Evolutionary conservation across 2,329 filamentous ascomycete species (phyloP).

Genomic region (Paraphaeosphaeria minitans): DNA sequence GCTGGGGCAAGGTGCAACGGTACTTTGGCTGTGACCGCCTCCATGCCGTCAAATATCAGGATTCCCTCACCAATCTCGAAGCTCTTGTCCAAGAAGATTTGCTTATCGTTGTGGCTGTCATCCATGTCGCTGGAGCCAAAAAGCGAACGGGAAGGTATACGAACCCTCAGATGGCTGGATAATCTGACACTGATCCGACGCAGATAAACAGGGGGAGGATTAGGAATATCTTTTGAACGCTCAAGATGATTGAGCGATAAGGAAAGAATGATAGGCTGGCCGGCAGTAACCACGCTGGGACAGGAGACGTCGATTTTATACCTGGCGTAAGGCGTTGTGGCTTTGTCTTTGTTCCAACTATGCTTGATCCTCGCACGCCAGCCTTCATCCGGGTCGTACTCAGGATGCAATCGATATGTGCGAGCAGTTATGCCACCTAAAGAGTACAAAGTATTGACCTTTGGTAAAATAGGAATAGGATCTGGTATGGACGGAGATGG

Average conservation of each 20-base stretch:
- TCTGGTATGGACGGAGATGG: slow-evolving; percentile 20
- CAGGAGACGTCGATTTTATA: slow-evolving; percentile 31
- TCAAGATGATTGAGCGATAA: slow-evolving; percentile 31
- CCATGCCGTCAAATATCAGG: slow-evolving; percentile 24
- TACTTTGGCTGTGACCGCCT: slow-evolving; percentile 18
- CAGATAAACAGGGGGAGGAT: slow-evolving; percentile 30
- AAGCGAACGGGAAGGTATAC: slow-evolving; percentile 17
- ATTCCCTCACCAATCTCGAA: slow-evolving; percentile 22
- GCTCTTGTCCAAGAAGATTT: slow-evolving; percentile 23
- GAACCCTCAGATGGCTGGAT: slow-evolving; percentile 17
- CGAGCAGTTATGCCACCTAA: slow-evolving; percentile 26
- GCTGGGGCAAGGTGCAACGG: slow-evolving; percentile 19
- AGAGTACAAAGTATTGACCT: slow-evolving; percentile 11
- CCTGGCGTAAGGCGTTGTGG: slow-evolving; percentile 24
- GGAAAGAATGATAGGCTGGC: slow-evolving; percentile 20
- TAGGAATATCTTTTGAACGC: slow-evolving; percentile 28
- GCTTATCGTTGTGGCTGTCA: slow-evolving; percentile 14
- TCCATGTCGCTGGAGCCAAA: slow-evolving; percentile 4
- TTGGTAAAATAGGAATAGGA: neutral
- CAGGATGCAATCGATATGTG: slow-evolving; percentile 29
- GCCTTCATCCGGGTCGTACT: slow-evolving; percentile 22
- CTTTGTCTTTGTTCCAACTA: slow-evolving; percentile 27
- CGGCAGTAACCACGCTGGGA: slow-evolving; percentile 27
- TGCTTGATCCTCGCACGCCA: slow-evolving; percentile 29
- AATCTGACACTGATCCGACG: slow-evolving; percentile 32